Evolutionary conservation across 176 grass and related monocot genomes (phyloP).

Genomic region (Eleusine coracana): DNA sequence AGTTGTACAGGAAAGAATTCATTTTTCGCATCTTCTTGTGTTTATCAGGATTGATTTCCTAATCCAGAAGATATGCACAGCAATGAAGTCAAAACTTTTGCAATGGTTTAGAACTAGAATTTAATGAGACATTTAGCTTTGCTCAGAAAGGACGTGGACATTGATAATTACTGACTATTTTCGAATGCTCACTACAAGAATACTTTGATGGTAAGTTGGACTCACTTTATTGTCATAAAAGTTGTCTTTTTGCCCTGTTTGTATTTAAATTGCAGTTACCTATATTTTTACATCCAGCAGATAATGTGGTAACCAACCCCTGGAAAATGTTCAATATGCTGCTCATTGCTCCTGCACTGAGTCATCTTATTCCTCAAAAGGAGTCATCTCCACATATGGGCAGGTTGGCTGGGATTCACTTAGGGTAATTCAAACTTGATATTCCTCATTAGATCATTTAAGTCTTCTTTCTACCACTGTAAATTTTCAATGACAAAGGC

Average conservation of each 20-base stretch:
- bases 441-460: background rate
- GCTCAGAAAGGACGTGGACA: slow-evolving; percentile 52
- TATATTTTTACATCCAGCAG: slow-evolving; percentile 41
- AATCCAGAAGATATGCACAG: slow-evolving; percentile 43
- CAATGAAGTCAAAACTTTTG: slow-evolving; percentile 57
- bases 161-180: slow-evolving; percentile 58
- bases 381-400: slow-evolving; percentile 42
- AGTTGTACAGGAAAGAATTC: background rate
- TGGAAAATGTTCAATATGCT: slow-evolving; percentile 53
- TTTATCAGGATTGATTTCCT: slow-evolving; percentile 52
- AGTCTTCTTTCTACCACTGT: background rate
- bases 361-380: slow-evolving; percentile 21
- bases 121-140: slow-evolving; percentile 60
- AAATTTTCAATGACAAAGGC: background rate
- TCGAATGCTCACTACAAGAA: slow-evolving; percentile 52
- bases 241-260: background rate
- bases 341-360: slow-evolving; percentile 42
- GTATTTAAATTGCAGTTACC: slow-evolving; percentile 16
- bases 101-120: slow-evolving; percentile 49
- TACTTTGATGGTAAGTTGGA: slow-evolving; percentile 61
- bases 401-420: slow-evolving; percentile 32
- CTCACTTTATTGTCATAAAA: background rate
- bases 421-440: background rate
- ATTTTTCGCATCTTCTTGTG: background rate
- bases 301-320: slow-evolving; percentile 45